These are phyloP conservation scores for Nepenthes gracilis DNA, from an alignment of 148 eudicot species.

Conservation along the genomic window DNA sequence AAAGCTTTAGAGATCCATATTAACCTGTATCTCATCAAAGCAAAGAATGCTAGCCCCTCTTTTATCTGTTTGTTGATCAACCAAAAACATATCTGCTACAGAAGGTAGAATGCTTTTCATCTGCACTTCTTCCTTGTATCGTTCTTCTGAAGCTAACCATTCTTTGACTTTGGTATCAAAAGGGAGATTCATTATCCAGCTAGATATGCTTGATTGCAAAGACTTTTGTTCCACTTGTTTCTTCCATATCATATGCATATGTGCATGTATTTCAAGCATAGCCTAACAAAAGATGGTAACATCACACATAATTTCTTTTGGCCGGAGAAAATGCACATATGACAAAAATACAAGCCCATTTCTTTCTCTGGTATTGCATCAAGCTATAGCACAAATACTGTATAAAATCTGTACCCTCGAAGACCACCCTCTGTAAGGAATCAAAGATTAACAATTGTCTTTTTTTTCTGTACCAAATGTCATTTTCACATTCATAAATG, in stretches of 20 bases:
- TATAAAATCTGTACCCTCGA: too few species aligned
- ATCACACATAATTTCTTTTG: background rate
- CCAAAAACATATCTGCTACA: constrained; percentile 88
- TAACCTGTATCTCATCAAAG: constrained; percentile 96
- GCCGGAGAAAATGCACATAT: background rate
- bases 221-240: constrained; percentile 61
- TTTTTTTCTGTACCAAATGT: too few species aligned
- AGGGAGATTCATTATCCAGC: constrained; percentile 87
- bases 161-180: constrained; percentile 76
- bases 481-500: too few species aligned
- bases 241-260: constrained; percentile 93
- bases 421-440: too few species aligned
- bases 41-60: constrained; percentile 87
- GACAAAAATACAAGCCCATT: background rate
- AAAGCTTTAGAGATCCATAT: background rate
- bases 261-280: constrained; percentile 91
- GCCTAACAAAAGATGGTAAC: constrained; percentile 40
- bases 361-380: too few species aligned
- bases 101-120: constrained; percentile 84
- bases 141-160: constrained; percentile 93
- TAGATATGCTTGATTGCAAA: constrained; percentile 55
- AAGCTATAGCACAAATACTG: too few species aligned
- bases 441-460: too few species aligned
- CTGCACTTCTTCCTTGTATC: constrained; percentile 64
- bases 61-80: constrained; percentile 31